Conservation (phyloP, 352 stramenopile species). For the Phytophthora foliorum region DNA sequence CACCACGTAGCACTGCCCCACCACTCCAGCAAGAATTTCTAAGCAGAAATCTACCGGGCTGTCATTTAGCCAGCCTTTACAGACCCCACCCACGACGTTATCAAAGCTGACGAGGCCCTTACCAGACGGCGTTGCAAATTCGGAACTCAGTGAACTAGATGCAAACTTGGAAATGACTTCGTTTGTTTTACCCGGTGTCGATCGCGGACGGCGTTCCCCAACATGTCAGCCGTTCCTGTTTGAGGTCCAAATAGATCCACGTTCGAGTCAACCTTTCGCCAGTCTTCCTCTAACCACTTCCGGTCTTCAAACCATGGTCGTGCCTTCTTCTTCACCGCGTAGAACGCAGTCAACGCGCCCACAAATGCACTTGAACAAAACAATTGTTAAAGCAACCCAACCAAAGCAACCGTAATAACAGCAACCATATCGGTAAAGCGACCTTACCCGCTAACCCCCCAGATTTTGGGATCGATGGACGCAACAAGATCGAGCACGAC, state of each 20-base stretch:
- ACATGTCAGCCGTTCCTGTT: neutral
- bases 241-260: constrained; percentile 1
- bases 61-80: constrained; percentile 15
- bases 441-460: constrained; percentile 17
- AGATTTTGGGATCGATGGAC: constrained; percentile 4
- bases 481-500: neutral
- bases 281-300: constrained; percentile 20
- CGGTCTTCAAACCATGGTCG: constrained; percentile 13
- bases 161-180: constrained; percentile 15
- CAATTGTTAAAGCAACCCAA: constrained; percentile 6
- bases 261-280: constrained; percentile 3
- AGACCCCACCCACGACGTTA: constrained; percentile 16
- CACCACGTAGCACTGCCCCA: constrained; percentile 3
- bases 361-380: constrained; percentile 1
- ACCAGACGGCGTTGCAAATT: constrained; percentile 2
- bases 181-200: neutral
- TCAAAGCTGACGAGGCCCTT: constrained; percentile 6
- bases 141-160: constrained; percentile 1
- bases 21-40: neutral
- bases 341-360: neutral
- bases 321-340: constrained; percentile 1
- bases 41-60: constrained; percentile 12
- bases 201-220: neutral
- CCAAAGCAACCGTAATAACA: no score
- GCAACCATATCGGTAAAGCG: constrained; percentile 14